These are phyloP conservation scores for Aphanomyces invadans DNA, from an alignment of 352 stramenopile genomes.

Conservation along the genomic window DNA sequence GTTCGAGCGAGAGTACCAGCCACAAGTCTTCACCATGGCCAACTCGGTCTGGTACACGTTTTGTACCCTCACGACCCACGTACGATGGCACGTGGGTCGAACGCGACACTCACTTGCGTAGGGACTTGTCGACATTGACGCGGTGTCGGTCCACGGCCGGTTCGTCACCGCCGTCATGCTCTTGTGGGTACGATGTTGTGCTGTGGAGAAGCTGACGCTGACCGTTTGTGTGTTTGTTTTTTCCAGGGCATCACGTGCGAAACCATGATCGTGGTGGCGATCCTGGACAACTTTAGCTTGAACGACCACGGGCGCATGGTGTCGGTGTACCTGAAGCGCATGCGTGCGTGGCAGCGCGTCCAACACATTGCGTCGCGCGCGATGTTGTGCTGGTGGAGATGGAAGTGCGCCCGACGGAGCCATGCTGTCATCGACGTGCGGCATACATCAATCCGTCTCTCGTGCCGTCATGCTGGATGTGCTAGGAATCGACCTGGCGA, in stretches of 20 bases:
- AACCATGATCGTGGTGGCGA: not conserved
- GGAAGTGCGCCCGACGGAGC: not conserved
- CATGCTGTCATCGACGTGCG: not conserved
- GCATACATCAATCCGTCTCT: not conserved
- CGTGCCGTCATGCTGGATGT: not conserved
- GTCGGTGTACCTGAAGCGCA: not conserved
- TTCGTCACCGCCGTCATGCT: constrained; percentile 13
- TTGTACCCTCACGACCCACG: constrained; percentile 6
- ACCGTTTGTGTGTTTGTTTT: not conserved
- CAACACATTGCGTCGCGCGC: not conserved
- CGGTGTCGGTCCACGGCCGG: not conserved
- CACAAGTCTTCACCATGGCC: not conserved
- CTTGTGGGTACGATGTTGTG: not conserved
- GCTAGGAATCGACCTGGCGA: not conserved
- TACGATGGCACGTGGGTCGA: not conserved
- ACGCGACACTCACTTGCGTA: not conserved
- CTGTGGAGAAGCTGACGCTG: too few relatives aligned
- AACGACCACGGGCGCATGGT: constrained; percentile 6
- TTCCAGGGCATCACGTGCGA: not conserved
- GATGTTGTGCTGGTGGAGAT: not conserved
- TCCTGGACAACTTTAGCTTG: constrained; percentile 7
- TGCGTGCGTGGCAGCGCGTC: too few relatives aligned
- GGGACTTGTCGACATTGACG: not conserved
- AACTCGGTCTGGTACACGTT: not conserved
- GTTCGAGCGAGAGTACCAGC: not conserved